A percentile compares a stretch with the other conserved stretches of the same genome.
Evolutionary conservation across 1,284 basidiomycete species (phyloP).

Genomic region (Xerocomus nothofagi): DNA sequence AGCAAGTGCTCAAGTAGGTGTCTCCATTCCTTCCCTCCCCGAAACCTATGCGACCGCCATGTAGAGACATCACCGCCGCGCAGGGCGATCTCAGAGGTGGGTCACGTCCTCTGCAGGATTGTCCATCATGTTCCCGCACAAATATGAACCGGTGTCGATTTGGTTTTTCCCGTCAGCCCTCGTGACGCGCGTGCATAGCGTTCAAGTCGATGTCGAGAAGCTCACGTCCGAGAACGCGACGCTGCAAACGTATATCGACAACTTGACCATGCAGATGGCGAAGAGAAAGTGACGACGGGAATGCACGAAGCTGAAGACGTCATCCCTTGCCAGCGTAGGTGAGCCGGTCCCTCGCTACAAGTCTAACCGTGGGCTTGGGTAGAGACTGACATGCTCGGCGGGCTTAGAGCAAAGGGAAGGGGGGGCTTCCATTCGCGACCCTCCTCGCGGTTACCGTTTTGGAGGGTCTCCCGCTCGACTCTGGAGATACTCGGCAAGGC

Average conservation of each 20-base stretch:
- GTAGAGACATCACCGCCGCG: conserved; percentile 72
- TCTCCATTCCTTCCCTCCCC: neutral
- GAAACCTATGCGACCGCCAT: neutral
- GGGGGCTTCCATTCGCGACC: neutral
- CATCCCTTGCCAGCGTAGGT: conserved; percentile 6
- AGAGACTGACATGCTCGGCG: neutral
- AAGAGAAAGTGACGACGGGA: conserved; percentile 53
- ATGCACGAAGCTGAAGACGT: neutral
- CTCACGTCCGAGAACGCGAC: conserved; percentile 76
- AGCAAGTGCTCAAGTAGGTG: conserved; percentile 56
- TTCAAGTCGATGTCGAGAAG: conserved; percentile 76
- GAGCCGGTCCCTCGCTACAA: neutral
- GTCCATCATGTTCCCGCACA: neutral
- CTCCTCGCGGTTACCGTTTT: neutral
- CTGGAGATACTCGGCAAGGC: neutral
- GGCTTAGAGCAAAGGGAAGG: neutral
- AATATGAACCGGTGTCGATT: conserved; percentile 4
- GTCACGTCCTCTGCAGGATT: neutral
- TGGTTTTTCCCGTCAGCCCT: conserved; percentile 48
- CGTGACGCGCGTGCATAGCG: conserved; percentile 61
- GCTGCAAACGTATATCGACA: conserved; percentile 86
- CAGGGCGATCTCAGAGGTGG: conserved; percentile 74
- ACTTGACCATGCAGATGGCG: conserved; percentile 81
- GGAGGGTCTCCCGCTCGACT: neutral
- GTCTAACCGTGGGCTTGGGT: neutral